Base-by-base conservation (phyloP, 495 filamentous ascomycete genomes). In the Aspergillus conjunctus region DNA sequence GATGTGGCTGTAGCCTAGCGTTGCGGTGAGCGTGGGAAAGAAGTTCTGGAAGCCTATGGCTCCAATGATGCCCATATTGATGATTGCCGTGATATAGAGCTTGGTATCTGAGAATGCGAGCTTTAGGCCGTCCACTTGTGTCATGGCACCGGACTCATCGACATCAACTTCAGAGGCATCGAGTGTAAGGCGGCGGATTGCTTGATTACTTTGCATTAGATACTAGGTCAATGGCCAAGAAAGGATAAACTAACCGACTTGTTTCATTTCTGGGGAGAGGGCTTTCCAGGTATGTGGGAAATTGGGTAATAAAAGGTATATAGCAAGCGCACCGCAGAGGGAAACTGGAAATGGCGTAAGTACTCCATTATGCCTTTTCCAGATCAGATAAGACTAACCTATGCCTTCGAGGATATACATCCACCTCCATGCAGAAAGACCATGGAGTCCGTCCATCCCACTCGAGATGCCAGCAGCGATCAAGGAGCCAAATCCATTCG, bases 381-480 rank as follows among this genome's bases (percentile, higher is more conserved):
- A 2, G 12, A 6, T 9, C 11, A 43, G 14, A 21, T 18, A 6
- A 8, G 43, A 53, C 57, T 18, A 20, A 59, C 57, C 57, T 45
- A 17, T n/a, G 6, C 73, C 73, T 54, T 76, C 68, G 30, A 78
- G 69, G n/a, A 78, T 73, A 67, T 74, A 78, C n/a, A 78, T 60
- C 77, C 75, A 78, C 56, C 70, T 70, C 76, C 77, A 80, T 3
- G 72, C 67, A 22, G 68, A 60, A 21, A 75, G 54, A 4, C 73
- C 75, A 14, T 56, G 62, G 3, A 58, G 55, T 18, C 70, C 70
- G 50, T 69, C 68, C 32, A 81, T 67, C 0, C 81, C 81, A 10
- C 80, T 80, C 67, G 85, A 86, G 1, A 83, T 83, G 7, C 83
- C 83, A 54, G 57, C 57, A 2, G 57, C 57, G 26, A 59, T 59